Evolutionary conservation across 2,329 filamentous ascomycete species (phyloP).

Genomic region (Aspergillus transmontanensis): DNA sequence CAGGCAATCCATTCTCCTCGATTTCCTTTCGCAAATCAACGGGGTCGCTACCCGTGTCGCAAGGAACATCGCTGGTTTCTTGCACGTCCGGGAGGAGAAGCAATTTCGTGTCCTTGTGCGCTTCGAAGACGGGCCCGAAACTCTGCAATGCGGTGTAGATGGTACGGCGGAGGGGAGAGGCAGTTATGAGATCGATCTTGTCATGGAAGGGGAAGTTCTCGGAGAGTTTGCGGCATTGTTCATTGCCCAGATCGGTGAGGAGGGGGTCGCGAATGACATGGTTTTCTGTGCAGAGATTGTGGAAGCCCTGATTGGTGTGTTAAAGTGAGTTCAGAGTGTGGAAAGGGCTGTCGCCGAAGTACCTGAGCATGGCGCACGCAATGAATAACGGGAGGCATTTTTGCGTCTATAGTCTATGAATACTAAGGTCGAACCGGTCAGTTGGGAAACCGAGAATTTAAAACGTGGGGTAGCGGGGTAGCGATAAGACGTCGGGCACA

Average conservation of each 20-base stretch:
- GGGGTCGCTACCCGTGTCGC: slow-evolving; percentile 70
- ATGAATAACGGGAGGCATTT: slow-evolving; percentile 47
- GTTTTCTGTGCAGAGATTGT: slow-evolving; percentile 74
- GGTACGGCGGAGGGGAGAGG: slow-evolving; percentile 79
- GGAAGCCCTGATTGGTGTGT: slow-evolving; percentile 63
- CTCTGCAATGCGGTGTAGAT: slow-evolving; percentile 73
- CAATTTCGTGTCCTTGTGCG: slow-evolving; percentile 53
- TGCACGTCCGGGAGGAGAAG: slow-evolving; percentile 74
- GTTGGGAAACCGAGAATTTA: neutral
- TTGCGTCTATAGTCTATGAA: slow-evolving; percentile 9
- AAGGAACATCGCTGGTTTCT: slow-evolving; percentile 73
- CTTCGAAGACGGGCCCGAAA: slow-evolving; percentile 61
- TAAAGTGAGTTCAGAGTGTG: neutral
- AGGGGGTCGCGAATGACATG: slow-evolving; percentile 75
- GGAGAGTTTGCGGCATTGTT: slow-evolving; percentile 70
- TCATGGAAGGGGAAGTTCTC: slow-evolving; percentile 66
- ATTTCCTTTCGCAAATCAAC: slow-evolving; percentile 64
- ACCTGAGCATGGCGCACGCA: slow-evolving; percentile 52
- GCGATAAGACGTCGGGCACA: neutral
- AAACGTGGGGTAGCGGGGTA: slow-evolving; percentile 27
- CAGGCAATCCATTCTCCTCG: slow-evolving; percentile 51
- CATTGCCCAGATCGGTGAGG: slow-evolving; percentile 73
- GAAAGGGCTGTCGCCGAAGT: slow-evolving; percentile 11
- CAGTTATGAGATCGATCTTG: slow-evolving; percentile 69
- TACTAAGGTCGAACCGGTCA: neutral